Evolutionary conservation across 2,329 filamentous ascomycete genomes (phyloP).

Genomic region (Teratosphaeria zuluensis): DNA sequence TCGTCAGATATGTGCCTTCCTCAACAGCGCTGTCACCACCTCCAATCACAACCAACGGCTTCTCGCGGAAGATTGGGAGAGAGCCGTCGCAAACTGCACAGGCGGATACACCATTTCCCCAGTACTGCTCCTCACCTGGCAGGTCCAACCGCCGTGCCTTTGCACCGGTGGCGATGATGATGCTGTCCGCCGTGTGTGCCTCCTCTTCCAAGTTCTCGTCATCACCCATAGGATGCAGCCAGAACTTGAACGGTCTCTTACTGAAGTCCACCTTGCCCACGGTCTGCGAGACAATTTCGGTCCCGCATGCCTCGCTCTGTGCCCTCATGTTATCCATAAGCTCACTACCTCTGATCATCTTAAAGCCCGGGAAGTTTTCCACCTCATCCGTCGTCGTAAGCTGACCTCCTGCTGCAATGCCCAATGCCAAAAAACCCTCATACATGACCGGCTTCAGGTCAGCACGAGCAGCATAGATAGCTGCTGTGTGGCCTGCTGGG

Average conservation of each 20-base stretch:
- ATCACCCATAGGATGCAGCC: slow-evolving; percentile 65
- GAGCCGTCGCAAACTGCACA: slow-evolving; percentile 97
- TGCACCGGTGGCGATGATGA: slow-evolving; percentile 93
- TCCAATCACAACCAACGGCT: slow-evolving; percentile 89
- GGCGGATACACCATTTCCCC: slow-evolving; percentile 92
- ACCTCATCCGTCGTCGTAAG: slow-evolving; percentile 97
- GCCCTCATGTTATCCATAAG: slow-evolving; percentile 94
- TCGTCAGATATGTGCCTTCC: slow-evolving; percentile 93
- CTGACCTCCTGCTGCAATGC: slow-evolving; percentile 91
- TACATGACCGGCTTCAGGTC: slow-evolving; percentile 93
- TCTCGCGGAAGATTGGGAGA: slow-evolving; percentile 93
- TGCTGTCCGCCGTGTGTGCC: slow-evolving; percentile 72
- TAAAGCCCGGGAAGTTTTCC: slow-evolving; percentile 96
- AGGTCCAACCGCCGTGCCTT: slow-evolving; percentile 78
- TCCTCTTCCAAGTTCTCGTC: slow-evolving; percentile 59
- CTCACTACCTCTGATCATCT: slow-evolving; percentile 73
- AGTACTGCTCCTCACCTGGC: slow-evolving; percentile 85
- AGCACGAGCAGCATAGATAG: slow-evolving; percentile 88
- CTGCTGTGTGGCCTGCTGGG: slow-evolving; percentile 93
- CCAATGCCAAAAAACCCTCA: slow-evolving; percentile 95
- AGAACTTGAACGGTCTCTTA: slow-evolving; percentile 79
- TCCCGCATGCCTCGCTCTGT: slow-evolving; percentile 87
- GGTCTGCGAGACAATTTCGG: slow-evolving; percentile 86
- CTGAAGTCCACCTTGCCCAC: slow-evolving; percentile 81
- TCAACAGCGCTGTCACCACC: slow-evolving; percentile 95